phyloP scores from a whole-genome alignment of 2,329 filamentous ascomycete species.

The Epichloe hybrida region DNA sequence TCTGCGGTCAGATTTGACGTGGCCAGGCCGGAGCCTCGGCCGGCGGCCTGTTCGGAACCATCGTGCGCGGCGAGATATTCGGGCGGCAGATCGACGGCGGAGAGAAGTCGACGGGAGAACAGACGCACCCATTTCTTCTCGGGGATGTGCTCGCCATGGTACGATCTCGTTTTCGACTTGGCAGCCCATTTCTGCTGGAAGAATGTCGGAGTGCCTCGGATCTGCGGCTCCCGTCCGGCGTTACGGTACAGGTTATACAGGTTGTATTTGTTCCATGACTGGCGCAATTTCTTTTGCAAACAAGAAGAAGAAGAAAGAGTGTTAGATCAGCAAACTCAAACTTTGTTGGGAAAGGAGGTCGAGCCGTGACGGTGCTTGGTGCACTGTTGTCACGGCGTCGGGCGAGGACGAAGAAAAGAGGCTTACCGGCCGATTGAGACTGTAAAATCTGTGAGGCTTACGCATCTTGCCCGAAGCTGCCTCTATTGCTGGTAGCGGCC shows the following conservation, averaged over 20 bases:
- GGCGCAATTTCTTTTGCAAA: conserved; percentile 69
- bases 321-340: conserved; percentile 1
- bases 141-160: conserved; percentile 89
- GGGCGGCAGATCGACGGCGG: conserved; percentile 76
- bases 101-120: conserved; percentile 69
- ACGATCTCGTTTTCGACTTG: conserved; percentile 70
- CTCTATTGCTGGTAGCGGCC: conserved; percentile 6
- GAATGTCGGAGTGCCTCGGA: conserved; percentile 46
- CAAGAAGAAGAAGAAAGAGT: background rate
- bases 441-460: conserved; percentile 48
- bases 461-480: conserved; percentile 32
- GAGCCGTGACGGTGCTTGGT: background rate
- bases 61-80: conserved; percentile 66
- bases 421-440: conserved; percentile 52
- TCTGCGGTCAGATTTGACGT: conserved; percentile 20
- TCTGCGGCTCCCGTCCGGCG: conserved; percentile 17
- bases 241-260: conserved; percentile 65
- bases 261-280: conserved; percentile 97
- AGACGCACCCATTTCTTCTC: conserved; percentile 91
- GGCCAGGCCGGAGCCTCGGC: conserved; percentile 61
- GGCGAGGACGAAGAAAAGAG: background rate
- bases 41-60: conserved; percentile 70
- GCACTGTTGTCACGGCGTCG: background rate
- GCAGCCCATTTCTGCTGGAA: conserved; percentile 98
- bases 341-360: background rate